Conservation (phyloP, 2,329 filamentous ascomycete species). For the Colletotrichum chrysophilum region DNA sequence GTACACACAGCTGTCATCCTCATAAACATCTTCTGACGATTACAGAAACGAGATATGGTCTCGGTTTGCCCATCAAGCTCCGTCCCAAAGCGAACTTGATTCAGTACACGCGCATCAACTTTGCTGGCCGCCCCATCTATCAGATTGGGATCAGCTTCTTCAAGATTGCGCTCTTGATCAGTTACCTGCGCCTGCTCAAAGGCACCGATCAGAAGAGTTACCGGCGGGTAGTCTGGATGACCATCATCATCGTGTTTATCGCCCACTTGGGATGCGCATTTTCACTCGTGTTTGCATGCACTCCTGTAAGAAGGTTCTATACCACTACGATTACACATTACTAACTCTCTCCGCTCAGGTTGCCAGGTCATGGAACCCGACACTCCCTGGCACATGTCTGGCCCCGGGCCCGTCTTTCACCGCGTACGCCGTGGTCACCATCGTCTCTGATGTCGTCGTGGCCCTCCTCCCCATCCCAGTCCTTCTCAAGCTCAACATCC, state of each 20-base stretch:
- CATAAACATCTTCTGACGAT: neutral
- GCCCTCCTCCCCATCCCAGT: constrained; percentile 56
- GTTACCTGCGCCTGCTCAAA: constrained; percentile 55
- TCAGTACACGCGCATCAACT: constrained; percentile 55
- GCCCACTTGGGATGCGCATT: constrained; percentile 54
- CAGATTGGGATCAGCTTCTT: constrained; percentile 61
- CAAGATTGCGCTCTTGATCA: constrained; percentile 59
- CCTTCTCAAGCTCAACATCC: constrained; percentile 53
- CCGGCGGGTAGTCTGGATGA: constrained; percentile 46
- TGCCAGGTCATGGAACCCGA: constrained; percentile 50
- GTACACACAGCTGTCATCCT: constrained; percentile 20
- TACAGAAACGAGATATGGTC: constrained; percentile 56
- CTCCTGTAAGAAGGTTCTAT: constrained; percentile 39
- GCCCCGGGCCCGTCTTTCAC: constrained; percentile 54
- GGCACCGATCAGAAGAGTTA: constrained; percentile 52
- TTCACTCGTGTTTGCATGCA: constrained; percentile 55
- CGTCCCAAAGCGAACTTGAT: constrained; percentile 49
- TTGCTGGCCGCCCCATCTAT: constrained; percentile 58
- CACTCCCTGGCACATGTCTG: constrained; percentile 46
- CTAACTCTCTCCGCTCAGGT: constrained; percentile 27
- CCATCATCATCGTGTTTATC: constrained; percentile 47
- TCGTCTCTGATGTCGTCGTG: constrained; percentile 54
- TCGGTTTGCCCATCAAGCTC: constrained; percentile 49
- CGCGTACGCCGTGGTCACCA: constrained; percentile 55
- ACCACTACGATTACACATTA: neutral